phyloP scores from a whole-genome alignment of 2,329 filamentous ascomycete species.

The Stachybotrys elegans region DNA sequence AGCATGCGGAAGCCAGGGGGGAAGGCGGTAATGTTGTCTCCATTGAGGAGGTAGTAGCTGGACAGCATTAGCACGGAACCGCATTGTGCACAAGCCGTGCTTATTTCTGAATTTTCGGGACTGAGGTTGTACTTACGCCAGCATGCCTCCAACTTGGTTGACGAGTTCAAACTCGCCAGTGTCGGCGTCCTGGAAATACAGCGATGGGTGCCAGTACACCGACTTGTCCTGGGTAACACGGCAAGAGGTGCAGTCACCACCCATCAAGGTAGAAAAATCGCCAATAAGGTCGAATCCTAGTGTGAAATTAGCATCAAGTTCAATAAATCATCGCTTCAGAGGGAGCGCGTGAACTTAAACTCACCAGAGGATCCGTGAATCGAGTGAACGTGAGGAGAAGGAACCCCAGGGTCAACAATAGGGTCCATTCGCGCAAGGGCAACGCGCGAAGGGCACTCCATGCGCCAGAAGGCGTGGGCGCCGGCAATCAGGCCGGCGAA shows the following conservation, averaged over 20 bases:
- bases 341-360: constrained; percentile 27
- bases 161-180: constrained; percentile 67
- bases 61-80: neutral
- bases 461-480: constrained; percentile 76
- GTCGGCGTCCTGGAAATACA: constrained; percentile 67
- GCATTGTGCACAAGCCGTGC: neutral
- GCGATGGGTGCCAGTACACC: constrained; percentile 76
- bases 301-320: constrained; percentile 11
- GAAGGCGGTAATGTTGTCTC: constrained; percentile 64
- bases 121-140: constrained; percentile 58
- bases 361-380: constrained; percentile 73
- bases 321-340: no score
- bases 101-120: constrained; percentile 7
- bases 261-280: constrained; percentile 51
- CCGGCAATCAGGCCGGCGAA: constrained; percentile 29
- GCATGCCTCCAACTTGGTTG: constrained; percentile 72
- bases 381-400: constrained; percentile 65
- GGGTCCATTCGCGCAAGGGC: constrained; percentile 74
- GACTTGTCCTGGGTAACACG: constrained; percentile 76
- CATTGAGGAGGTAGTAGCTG: constrained; percentile 80
- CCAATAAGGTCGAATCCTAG: constrained; percentile 52
- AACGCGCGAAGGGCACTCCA: constrained; percentile 71
- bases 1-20: constrained; percentile 77
- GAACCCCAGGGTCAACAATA: constrained; percentile 56
- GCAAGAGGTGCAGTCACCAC: constrained; percentile 73